These are phyloP conservation scores for Collybiopsis luxurians DNA, from an alignment of 768 basidiomycete species.

Conservation along the genomic window DNA sequence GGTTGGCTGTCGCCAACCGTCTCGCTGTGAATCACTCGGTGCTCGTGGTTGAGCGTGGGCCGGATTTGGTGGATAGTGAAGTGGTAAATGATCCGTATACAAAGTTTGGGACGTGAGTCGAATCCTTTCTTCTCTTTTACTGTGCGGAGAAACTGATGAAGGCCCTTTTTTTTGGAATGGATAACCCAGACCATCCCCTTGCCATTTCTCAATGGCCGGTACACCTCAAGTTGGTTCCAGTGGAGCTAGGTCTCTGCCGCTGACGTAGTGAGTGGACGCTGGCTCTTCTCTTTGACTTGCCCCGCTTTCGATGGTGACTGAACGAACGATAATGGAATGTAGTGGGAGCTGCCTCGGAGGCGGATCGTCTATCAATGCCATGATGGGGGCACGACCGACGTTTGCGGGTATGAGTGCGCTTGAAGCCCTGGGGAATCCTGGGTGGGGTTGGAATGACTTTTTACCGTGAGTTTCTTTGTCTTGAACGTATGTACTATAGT, in stretches of 20 bases:
- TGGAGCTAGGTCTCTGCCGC: conserved; percentile 1
- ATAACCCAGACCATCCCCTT: conserved; percentile 8
- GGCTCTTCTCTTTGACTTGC: background rate
- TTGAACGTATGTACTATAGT: too few species aligned
- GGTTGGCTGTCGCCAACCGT: conserved; percentile 19
- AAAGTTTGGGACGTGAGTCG: background rate
- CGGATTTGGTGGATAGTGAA: conserved; percentile 15
- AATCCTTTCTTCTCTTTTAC: background rate
- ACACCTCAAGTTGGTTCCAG: conserved; percentile 12
- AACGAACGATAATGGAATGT: too few species aligned
- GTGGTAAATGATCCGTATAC: conserved; percentile 9
- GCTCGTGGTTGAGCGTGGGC: conserved; percentile 27
- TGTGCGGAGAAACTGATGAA: background rate
- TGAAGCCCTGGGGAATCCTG: conserved; percentile 16
- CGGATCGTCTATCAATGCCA: conserved; percentile 23
- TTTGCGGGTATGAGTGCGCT: conserved; percentile 13
- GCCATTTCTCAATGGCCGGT: background rate
- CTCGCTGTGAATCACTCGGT: conserved; percentile 9
- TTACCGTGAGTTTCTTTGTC: conserved; percentile 18
- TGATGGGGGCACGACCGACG: conserved; percentile 19
- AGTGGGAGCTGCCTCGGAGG: conserved; percentile 23
- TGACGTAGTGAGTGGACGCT: conserved; percentile 5
- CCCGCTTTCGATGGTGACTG: conserved; percentile 9
- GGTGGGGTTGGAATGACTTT: conserved; percentile 31
- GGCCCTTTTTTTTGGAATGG: too few species aligned